Percentiles rank a stretch among this genome's conserved stretches.
Evolutionary conservation across 73 alveolate species (phyloP).

Genomic region (Effrenium voratum): DNA sequence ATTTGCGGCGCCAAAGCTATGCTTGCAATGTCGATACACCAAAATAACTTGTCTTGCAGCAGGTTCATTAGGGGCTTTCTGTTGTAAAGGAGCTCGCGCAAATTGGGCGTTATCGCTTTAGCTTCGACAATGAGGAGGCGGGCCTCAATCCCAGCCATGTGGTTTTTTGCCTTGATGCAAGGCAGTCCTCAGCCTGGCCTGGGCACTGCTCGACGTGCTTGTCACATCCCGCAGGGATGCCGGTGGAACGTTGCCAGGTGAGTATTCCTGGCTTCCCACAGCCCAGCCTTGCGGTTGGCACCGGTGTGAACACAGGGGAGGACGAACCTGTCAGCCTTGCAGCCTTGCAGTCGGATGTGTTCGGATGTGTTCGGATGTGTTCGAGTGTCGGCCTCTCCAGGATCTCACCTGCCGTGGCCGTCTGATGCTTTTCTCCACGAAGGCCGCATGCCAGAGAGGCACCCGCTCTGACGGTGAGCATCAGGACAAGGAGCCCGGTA

Average conservation of each 20-base stretch:
- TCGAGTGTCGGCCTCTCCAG: background rate
- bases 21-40: background rate
- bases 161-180: too few species aligned
- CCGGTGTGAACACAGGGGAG: slow-evolving; percentile 91
- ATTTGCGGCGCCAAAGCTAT: background rate
- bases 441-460: background rate
- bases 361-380: too few species aligned
- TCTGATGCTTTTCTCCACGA: slow-evolving; percentile 64
- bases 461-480: background rate
- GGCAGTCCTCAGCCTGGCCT: too few species aligned
- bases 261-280: slow-evolving; percentile 60
- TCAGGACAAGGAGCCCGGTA: slow-evolving; percentile 87
- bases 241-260: slow-evolving; percentile 18
- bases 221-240: too few species aligned
- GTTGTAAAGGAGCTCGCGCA: slow-evolving; percentile 15
- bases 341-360: too few species aligned
- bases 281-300: slow-evolving; percentile 81
- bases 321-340: background rate
- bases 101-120: slow-evolving; percentile 65
- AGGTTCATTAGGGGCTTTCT: background rate
- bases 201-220: too few species aligned
- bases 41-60: background rate
- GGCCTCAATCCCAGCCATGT: too few species aligned
- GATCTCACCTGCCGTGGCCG: slow-evolving; percentile 90
- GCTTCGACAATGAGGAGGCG: slow-evolving; percentile 85